Conservation (phyloP, 2,329 filamentous ascomycete species). For the Penicillium olsonii region DNA sequence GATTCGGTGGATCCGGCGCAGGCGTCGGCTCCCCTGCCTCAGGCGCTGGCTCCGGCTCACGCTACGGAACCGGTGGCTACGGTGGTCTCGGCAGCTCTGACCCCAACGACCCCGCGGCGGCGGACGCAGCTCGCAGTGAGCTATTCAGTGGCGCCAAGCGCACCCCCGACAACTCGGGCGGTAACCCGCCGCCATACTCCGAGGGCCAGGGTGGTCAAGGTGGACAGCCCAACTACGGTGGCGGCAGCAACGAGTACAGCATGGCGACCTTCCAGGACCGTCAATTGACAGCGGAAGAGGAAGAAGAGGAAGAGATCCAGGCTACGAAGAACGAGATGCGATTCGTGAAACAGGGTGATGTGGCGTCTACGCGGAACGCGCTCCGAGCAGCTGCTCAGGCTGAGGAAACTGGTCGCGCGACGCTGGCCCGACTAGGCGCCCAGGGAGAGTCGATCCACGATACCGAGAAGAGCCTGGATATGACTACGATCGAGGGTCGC, state of each 20-base stretch:
- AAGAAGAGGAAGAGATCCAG: conserved; percentile 72
- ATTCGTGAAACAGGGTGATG: conserved; percentile 75
- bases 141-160: conserved; percentile 61
- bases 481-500: conserved; percentile 73
- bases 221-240: conserved; percentile 30
- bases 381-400: conserved; percentile 67
- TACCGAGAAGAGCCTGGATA: conserved; percentile 79
- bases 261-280: conserved; percentile 62
- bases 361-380: conserved; percentile 70
- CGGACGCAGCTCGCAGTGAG: conserved; percentile 57
- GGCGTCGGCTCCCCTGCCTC: conserved; percentile 29
- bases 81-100: conserved; percentile 56
- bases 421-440: conserved; percentile 70
- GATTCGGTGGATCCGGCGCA: conserved; percentile 49
- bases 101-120: conserved; percentile 52
- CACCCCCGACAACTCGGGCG: conserved; percentile 47
- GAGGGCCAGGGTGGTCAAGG: conserved; percentile 19
- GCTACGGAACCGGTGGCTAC: conserved; percentile 54
- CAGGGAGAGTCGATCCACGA: conserved; percentile 82
- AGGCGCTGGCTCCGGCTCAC: conserved; percentile 45
- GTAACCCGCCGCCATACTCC: conserved; percentile 35
- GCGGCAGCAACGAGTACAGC: conserved; percentile 38
- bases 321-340: conserved; percentile 73
- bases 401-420: conserved; percentile 70
- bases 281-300: conserved; percentile 78